Conservation (phyloP, 257 asterid species). For the Misopates orontium region DNA sequence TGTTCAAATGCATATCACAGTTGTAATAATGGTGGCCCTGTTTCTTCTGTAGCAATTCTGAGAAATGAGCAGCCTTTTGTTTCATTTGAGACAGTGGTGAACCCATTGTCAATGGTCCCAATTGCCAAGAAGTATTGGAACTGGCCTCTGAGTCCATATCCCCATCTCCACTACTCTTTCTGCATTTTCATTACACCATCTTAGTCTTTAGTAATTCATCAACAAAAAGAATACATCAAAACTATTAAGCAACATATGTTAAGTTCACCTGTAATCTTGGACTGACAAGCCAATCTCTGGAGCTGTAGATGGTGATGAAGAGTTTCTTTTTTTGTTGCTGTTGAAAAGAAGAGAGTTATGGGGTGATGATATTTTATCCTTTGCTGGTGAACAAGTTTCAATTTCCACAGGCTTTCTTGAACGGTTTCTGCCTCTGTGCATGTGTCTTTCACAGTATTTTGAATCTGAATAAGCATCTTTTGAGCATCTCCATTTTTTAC, state of each 20-base stretch:
- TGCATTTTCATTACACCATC: neutral
- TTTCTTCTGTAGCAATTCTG: constrained; percentile 30
- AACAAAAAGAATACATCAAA: too few species aligned
- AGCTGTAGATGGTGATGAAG: constrained; percentile 37
- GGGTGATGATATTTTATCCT: too few species aligned
- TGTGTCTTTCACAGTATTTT: constrained; percentile 97
- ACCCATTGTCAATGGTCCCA: constrained; percentile 52
- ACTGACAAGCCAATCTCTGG: constrained; percentile 30
- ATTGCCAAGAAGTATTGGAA: constrained; percentile 51
- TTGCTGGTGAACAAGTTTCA: too few species aligned
- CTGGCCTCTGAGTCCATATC: constrained; percentile 40
- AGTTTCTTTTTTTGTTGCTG: constrained; percentile 23
- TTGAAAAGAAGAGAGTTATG: neutral
- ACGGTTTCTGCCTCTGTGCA: constrained; percentile 99
- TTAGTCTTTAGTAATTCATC: too few species aligned
- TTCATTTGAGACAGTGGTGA: constrained; percentile 47
- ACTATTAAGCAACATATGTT: too few species aligned
- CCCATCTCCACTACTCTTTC: constrained; percentile 25
- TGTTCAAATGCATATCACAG: neutral
- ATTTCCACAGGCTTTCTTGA: constrained; percentile 99
- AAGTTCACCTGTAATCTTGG: constrained; percentile 42
- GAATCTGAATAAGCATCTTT: constrained; percentile 94
- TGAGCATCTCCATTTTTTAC: constrained; percentile 95
- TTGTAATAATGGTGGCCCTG: constrained; percentile 23
- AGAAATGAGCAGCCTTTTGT: constrained; percentile 32